Evolutionary conservation across 2,329 filamentous ascomycete species (phyloP).

Genomic region (Botrytis paeoniae): DNA sequence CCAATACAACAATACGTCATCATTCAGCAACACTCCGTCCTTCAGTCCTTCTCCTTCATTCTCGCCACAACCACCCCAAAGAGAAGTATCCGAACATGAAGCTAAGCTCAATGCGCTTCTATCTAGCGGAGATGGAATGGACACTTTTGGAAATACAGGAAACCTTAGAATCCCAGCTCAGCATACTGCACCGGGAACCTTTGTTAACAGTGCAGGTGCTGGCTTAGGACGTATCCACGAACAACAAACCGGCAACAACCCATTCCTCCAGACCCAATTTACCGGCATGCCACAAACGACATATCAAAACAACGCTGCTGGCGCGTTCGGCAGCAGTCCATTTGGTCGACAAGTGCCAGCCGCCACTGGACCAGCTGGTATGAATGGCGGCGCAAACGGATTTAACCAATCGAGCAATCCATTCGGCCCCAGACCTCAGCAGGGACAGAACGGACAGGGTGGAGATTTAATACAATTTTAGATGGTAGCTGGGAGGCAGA

Average conservation of each 20-base stretch:
- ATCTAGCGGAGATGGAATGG: slow-evolving; percentile 83
- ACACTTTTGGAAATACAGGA: slow-evolving; percentile 97
- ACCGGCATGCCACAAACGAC: slow-evolving; percentile 68
- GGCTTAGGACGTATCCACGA: slow-evolving; percentile 65
- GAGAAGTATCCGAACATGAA: slow-evolving; percentile 59
- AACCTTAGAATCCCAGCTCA: slow-evolving; percentile 93
- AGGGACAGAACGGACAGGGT: slow-evolving; percentile 44
- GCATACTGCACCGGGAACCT: slow-evolving; percentile 92
- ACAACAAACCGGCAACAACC: slow-evolving; percentile 71
- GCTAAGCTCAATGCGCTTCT: slow-evolving; percentile 84
- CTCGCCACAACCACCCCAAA: slow-evolving; percentile 48
- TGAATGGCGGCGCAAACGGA: slow-evolving; percentile 50
- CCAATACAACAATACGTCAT: slow-evolving; percentile 34
- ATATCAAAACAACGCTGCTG: slow-evolving; percentile 45
- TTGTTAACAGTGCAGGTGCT: slow-evolving; percentile 90
- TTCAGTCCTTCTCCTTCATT: slow-evolving; percentile 46
- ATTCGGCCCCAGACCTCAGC: slow-evolving; percentile 52
- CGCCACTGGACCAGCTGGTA: slow-evolving; percentile 55
- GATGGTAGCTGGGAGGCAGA: not conserved
- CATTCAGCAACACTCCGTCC: slow-evolving; percentile 52
- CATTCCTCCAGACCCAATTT: slow-evolving; percentile 81
- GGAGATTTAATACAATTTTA: slow-evolving; percentile 38
- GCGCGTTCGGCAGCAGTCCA: slow-evolving; percentile 29
- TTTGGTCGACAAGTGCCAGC: slow-evolving; percentile 48
- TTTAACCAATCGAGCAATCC: slow-evolving; percentile 47